Evolutionary conservation across 352 stramenopile species (phyloP), one percentile per base, ranked within the genome.

Genomic region (Sclerospora graminicola): DNA sequence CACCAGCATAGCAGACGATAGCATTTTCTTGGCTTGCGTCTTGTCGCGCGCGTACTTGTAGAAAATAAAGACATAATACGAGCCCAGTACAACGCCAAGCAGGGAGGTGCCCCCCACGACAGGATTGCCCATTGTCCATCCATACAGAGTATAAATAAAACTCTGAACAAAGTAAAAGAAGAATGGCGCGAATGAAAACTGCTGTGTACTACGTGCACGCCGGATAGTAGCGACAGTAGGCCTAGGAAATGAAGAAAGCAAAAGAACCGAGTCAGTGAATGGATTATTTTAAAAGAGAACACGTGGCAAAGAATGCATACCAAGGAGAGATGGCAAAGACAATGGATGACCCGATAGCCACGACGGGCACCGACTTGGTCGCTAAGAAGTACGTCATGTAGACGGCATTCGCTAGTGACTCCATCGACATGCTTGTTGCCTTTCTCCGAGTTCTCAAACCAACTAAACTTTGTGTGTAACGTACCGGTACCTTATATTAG

Each of bases 111-210:
- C 51, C 24, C 59, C 62, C 55, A 90, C 78, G 21, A 90, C 41
- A 18, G 47, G 16, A 30, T 90, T 88, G 16, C 54, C 42, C 15
- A 69, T 87, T 35, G 65, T 78, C 35, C 65, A 82, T 9, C 52
- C 73, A 45, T 90, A 88, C 37, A 90, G 57, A 35, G 75, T 77
- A 57, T 85, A 86, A 44, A 87, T 85, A n/a, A 84, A 41, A n/a
- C 64, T 86, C 56, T 84, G 68, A 43, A 90, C 59, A 24, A 88
- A 81, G 60, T 83, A 90, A 57, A 88, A 88, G 53, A 85, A 90
- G 51, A 88, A 88, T 5, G 76, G 79, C 24, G 69, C 73, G 48
- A 88, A 88, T 34, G 76, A 59, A 54, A 82, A 87, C 60, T 86
- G 73, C 29, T 87, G 49, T 31, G 79, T 90, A 45, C 66, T 85